These are phyloP conservation scores for Nicotiana noctiflora DNA, from an alignment of 257 asterid species.

Conservation along the genomic window DNA sequence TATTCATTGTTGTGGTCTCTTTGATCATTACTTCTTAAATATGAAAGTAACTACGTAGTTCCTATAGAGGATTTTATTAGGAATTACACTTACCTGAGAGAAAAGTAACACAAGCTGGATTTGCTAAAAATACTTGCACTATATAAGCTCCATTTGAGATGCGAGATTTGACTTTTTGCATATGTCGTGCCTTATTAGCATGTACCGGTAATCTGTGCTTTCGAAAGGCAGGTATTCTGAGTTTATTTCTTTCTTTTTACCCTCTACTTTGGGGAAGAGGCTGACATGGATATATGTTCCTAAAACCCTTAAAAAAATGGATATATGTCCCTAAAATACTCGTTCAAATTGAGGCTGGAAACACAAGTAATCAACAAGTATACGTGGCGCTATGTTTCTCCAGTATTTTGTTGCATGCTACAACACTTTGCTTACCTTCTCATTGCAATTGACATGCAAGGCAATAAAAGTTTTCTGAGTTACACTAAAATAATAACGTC, in stretches of 20 bases:
- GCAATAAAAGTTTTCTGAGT: background rate
- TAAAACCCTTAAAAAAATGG: background rate
- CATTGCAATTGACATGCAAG: background rate
- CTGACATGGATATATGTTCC: background rate
- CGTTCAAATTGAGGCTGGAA: background rate
- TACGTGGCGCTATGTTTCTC: background rate
- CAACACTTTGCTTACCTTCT: background rate
- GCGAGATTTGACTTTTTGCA: conserved; percentile 1
- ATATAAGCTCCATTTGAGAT: background rate
- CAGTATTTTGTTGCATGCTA: background rate
- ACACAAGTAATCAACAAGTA: background rate
- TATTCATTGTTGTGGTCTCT: background rate
- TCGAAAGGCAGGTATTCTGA: background rate
- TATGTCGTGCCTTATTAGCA: background rate
- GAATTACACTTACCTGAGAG: background rate
- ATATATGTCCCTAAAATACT: background rate
- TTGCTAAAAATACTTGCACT: background rate
- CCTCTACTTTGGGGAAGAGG: background rate
- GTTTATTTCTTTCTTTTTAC: background rate
- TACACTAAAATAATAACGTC: background rate
- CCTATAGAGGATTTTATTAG: background rate
- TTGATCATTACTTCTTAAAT: background rate
- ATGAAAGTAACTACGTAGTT: background rate
- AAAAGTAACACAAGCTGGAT: background rate
- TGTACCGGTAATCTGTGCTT: background rate